Percentiles rank a stretch among this genome's conserved stretches.
phyloP scores from a whole-genome alignment of 352 stramenopile genomes.

The Lagenidium sp. region DNA sequence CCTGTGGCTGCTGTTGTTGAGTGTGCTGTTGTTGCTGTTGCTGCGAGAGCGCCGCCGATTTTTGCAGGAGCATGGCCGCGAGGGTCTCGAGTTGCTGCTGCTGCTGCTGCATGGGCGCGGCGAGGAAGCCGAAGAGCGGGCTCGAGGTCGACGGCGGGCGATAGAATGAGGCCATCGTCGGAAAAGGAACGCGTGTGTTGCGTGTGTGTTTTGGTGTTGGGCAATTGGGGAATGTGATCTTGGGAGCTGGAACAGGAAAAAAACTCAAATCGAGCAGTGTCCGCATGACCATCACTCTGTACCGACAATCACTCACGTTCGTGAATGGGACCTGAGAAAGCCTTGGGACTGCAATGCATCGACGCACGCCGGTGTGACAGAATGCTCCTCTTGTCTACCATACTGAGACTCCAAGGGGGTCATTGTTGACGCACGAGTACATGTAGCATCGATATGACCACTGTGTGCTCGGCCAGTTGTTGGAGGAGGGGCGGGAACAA shows the following conservation, averaged over 20 bases:
- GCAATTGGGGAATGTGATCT: constrained; percentile 7
- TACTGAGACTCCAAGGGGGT: too few relatives aligned
- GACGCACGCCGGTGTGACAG: too few relatives aligned
- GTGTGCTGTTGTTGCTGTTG: background rate
- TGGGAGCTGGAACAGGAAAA: background rate
- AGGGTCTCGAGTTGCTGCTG: constrained; percentile 6
- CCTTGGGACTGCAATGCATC: too few relatives aligned
- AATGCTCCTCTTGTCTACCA: too few relatives aligned
- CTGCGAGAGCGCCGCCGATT: background rate
- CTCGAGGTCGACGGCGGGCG: background rate
- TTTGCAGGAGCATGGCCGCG: constrained; percentile 3
- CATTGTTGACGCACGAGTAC: too few relatives aligned
- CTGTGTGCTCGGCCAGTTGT: too few relatives aligned
- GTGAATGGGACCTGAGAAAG: background rate
- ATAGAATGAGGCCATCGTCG: constrained; percentile 10
- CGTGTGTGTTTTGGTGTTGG: background rate
- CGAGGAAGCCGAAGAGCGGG: constrained; percentile 4
- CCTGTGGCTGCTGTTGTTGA: too few relatives aligned
- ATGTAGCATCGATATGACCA: too few relatives aligned
- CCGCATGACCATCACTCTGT: constrained; percentile 7
- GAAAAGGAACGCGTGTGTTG: too few relatives aligned
- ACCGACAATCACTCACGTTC: constrained; percentile 9
- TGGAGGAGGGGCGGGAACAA: too few relatives aligned
- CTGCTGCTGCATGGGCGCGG: background rate
- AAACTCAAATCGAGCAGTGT: too few relatives aligned